phyloP scores from a whole-genome alignment of 306 rosid species.

The Medicago ruthenica region DNA sequence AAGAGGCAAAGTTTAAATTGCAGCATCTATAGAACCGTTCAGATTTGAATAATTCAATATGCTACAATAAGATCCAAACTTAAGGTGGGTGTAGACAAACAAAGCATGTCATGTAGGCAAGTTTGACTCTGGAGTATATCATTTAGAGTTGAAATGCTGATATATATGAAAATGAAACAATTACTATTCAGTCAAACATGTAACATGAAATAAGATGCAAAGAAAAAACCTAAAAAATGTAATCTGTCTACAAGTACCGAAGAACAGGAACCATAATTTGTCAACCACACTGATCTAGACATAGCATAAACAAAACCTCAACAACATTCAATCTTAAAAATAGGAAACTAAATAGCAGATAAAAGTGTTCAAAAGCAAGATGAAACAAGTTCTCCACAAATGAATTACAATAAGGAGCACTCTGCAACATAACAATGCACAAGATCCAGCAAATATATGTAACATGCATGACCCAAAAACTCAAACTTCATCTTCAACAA shows the following conservation, averaged over 20 bases:
- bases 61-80: neutral
- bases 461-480: slow-evolving; percentile 31
- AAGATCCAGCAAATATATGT: neutral
- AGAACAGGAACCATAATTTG: neutral
- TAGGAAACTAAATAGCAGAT: neutral
- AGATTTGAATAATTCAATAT: neutral
- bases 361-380: neutral
- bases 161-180: neutral
- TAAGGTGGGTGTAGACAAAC: neutral
- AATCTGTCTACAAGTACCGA: neutral
- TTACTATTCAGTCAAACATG: neutral
- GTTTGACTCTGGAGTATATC: neutral
- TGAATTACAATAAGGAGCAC: neutral
- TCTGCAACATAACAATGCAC: neutral
- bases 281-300: neutral
- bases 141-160: neutral
- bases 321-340: neutral
- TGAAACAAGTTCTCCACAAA: slow-evolving; percentile 3
- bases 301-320: slow-evolving; percentile 12
- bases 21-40: neutral
- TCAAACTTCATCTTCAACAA: neutral
- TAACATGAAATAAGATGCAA: neutral
- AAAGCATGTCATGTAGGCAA: neutral
- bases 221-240: neutral
- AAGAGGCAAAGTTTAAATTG: neutral